A percentile compares a stretch with the other conserved stretches of the same genome.
Evolutionary conservation across 768 basidiomycete genomes (phyloP).

Genomic region (Lactifluus hygrophoroides): DNA sequence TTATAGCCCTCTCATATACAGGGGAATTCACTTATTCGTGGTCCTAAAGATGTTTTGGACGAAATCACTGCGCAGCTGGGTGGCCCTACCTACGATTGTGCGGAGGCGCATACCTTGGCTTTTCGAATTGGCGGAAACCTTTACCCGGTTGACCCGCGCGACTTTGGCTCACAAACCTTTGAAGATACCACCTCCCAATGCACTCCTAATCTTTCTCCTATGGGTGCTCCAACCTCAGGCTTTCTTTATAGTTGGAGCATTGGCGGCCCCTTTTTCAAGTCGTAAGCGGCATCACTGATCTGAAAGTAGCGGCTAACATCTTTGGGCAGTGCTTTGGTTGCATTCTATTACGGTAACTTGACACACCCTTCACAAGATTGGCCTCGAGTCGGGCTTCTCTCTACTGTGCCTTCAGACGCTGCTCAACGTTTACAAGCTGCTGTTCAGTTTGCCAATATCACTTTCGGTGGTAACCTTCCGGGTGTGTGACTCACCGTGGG

Average conservation of each 20-base stretch:
- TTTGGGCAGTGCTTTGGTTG: slow-evolving; percentile 44
- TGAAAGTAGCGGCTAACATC: background rate
- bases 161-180: slow-evolving; percentile 45
- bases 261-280: slow-evolving; percentile 67
- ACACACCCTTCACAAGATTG: slow-evolving; percentile 58
- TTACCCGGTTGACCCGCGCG: slow-evolving; percentile 71
- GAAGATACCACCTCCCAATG: slow-evolving; percentile 30
- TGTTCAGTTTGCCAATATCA: slow-evolving; percentile 26
- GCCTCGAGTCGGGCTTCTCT: slow-evolving; percentile 62
- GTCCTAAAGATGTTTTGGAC: slow-evolving; percentile 55
- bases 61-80: slow-evolving; percentile 39
- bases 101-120: slow-evolving; percentile 49
- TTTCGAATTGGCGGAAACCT: slow-evolving; percentile 61
- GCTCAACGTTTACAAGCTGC: slow-evolving; percentile 31
- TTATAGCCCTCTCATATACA: slow-evolving; percentile 23
- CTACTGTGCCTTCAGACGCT: slow-evolving; percentile 57
- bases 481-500: slow-evolving; percentile 18
- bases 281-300: slow-evolving; percentile 34
- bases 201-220: slow-evolving; percentile 44
- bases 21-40: slow-evolving; percentile 74
- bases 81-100: slow-evolving; percentile 43
- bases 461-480: slow-evolving; percentile 27
- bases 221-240: slow-evolving; percentile 53
- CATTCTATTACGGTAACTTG: slow-evolving; percentile 69
- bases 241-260: slow-evolving; percentile 73